phyloP scores from a whole-genome alignment of 2,329 filamentous ascomycete species.

The Scytalidium sp. region DNA sequence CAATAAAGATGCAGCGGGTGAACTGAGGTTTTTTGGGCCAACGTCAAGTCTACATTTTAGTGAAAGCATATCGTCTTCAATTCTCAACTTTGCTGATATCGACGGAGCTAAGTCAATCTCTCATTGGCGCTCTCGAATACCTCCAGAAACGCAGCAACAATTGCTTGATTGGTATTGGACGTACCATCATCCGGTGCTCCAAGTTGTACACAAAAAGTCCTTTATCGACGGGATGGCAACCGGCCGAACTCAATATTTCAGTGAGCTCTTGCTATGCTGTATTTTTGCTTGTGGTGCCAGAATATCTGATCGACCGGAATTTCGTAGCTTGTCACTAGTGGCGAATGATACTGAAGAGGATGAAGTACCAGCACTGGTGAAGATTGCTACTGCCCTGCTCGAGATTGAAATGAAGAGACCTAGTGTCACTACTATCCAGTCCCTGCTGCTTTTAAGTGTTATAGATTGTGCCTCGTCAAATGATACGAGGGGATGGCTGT shows the following conservation, averaged over 20 bases:
- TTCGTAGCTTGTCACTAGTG: not conserved
- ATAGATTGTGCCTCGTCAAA: not conserved
- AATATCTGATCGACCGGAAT: not conserved
- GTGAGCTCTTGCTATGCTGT: not conserved
- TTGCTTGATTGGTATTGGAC: not conserved
- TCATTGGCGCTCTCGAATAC: not conserved
- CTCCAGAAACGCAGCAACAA: not conserved
- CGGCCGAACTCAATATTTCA: not conserved
- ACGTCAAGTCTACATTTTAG: not conserved
- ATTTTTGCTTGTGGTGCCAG: not conserved
- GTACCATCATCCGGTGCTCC: not conserved
- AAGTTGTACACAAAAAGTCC: not conserved
- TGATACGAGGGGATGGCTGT: conserved; percentile 1
- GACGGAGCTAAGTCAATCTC: not conserved
- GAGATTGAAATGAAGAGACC: not conserved
- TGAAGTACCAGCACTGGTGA: not conserved
- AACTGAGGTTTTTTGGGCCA: not conserved
- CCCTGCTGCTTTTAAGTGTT: not conserved
- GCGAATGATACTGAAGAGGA: not conserved
- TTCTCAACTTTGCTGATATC: not conserved
- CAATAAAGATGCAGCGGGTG: not conserved
- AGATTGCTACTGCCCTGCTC: not conserved
- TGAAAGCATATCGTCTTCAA: not conserved
- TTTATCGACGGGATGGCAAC: not conserved
- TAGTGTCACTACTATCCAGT: not conserved